Conservation (phyloP, 2,329 filamentous ascomycete genomes). For the Coleophoma crateriformis region DNA sequence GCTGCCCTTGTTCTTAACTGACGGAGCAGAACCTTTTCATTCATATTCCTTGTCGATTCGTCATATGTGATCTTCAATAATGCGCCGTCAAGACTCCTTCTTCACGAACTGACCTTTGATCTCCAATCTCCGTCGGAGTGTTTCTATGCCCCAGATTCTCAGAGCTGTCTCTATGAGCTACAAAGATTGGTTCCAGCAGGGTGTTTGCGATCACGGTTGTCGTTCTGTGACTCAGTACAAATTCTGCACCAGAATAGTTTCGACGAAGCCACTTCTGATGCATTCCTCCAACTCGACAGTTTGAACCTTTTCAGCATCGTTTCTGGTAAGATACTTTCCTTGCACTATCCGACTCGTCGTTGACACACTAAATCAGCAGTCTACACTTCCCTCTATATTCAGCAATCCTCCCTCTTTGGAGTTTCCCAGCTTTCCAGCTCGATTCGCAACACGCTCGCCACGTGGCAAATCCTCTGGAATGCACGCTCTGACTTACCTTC, state of each 20-base stretch:
- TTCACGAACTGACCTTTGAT: background rate
- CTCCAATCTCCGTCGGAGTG: background rate
- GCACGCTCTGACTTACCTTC: background rate
- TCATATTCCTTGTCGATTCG: background rate
- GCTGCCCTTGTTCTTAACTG: background rate
- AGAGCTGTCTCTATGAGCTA: background rate
- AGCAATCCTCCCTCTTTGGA: background rate
- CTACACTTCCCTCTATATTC: background rate
- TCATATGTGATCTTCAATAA: slow-evolving; percentile 1
- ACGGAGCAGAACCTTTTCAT: background rate
- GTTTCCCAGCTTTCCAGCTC: background rate
- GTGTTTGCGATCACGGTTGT: background rate
- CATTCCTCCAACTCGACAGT: background rate
- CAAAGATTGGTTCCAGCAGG: background rate
- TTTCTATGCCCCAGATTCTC: background rate
- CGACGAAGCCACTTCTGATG: background rate
- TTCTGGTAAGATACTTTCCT: background rate
- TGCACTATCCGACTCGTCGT: background rate
- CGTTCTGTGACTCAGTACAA: background rate
- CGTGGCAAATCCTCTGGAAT: background rate
- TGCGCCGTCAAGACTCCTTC: background rate
- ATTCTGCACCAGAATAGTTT: background rate
- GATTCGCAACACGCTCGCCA: background rate
- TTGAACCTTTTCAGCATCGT: background rate
- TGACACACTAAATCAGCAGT: background rate